phyloP scores from a whole-genome alignment of 331 rosid species.

The Ulmus americana region DNA sequence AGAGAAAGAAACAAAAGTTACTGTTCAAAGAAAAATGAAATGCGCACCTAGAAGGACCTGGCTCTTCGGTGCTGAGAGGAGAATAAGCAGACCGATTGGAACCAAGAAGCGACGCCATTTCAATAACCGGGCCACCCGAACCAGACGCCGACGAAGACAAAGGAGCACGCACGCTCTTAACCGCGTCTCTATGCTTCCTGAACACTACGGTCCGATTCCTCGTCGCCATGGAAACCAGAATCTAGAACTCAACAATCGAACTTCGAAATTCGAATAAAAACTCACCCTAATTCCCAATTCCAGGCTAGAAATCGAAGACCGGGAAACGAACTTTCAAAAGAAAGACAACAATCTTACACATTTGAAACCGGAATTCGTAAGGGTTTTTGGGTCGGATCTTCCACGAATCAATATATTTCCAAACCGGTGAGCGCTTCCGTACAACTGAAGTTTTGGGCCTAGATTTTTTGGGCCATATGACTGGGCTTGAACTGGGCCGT shows the following conservation, averaged over 20 bases:
- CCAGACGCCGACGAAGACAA: conserved; percentile 46
- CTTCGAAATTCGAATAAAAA: neutral
- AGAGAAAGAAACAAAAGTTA: neutral
- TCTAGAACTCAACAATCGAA: neutral
- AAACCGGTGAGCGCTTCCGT: neutral
- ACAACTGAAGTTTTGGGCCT: conserved; percentile 5
- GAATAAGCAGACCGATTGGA: conserved; percentile 53
- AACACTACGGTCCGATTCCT: conserved; percentile 53
- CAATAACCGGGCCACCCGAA: conserved; percentile 59
- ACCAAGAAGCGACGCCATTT: conserved; percentile 64
- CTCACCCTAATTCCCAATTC: neutral
- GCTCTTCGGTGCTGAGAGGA: conserved; percentile 67
- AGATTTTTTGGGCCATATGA: neutral
- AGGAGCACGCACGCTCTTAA: conserved; percentile 65
- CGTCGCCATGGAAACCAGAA: conserved; percentile 49
- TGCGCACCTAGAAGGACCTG: conserved; percentile 40
- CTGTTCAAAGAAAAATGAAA: neutral
- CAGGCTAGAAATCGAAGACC: neutral
- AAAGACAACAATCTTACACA: neutral
- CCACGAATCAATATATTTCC: neutral
- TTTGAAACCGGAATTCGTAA: neutral
- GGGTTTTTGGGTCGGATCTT: conserved; percentile 2
- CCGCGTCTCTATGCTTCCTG: conserved; percentile 57
- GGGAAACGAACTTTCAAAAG: neutral
- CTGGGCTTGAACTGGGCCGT: neutral